Percentiles rank a stretch among this genome's conserved stretches.
These are phyloP conservation scores for Ophiostoma piceae DNA, from an alignment of 2,329 filamentous ascomycete species.

Conservation along the genomic window DNA sequence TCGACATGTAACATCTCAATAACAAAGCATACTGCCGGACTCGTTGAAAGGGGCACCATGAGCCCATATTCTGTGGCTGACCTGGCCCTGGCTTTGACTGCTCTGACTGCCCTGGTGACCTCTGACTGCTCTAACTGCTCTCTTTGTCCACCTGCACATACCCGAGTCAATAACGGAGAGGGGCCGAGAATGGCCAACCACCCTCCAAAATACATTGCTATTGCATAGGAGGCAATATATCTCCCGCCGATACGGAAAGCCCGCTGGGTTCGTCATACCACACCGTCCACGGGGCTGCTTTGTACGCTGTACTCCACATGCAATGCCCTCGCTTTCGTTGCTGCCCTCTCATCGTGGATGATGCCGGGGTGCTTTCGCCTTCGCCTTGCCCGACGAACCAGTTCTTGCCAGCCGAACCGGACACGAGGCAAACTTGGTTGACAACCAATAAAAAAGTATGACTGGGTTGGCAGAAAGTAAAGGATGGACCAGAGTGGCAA, in stretches of 20 bases:
- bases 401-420: not conserved
- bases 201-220: not conserved
- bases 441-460: not conserved
- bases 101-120: too few relatives aligned
- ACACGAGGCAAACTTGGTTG: not conserved
- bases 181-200: not conserved
- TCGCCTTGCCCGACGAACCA: not conserved
- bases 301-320: not conserved
- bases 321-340: not conserved
- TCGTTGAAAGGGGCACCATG: constrained; percentile 5
- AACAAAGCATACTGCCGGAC: not conserved
- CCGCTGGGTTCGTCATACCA: constrained; percentile 17
- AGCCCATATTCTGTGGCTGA: not conserved
- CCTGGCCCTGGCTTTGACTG: not conserved
- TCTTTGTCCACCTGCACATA: constrained; percentile 13
- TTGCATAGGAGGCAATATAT: not conserved
- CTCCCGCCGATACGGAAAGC: not conserved
- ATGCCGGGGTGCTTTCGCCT: not conserved
- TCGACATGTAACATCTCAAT: not conserved
- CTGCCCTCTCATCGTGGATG: not conserved
- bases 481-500: not conserved
- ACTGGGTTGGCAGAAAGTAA: not conserved
- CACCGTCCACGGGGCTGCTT: not conserved
- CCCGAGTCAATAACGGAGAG: constrained; percentile 11
- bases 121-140: too few relatives aligned